Evolutionary conservation across 2,329 filamentous ascomycete genomes (phyloP).

Genomic region (Macrophomina tecta): DNA sequence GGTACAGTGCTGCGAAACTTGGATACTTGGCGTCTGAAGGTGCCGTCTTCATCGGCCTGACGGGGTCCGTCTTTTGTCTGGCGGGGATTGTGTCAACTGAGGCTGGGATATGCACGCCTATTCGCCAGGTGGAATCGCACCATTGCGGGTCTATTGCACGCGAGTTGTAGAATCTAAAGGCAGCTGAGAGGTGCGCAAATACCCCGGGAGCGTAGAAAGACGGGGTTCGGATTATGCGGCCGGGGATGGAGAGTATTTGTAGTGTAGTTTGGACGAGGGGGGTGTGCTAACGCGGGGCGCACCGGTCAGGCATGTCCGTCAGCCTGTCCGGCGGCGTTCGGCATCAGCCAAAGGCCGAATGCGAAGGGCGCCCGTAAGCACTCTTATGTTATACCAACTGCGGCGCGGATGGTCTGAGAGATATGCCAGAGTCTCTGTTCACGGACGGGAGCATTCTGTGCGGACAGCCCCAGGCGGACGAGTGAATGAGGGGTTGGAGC

Average conservation of each 20-base stretch:
- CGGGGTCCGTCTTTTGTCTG: constrained; percentile 20
- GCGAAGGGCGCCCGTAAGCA: neutral
- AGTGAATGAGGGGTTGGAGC: too few relatives aligned
- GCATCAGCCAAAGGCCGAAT: constrained; percentile 5
- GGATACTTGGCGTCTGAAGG: constrained; percentile 63
- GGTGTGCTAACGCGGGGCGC: neutral
- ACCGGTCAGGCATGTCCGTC: neutral
- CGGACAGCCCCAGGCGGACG: neutral
- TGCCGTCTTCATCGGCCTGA: constrained; percentile 54
- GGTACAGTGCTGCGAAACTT: constrained; percentile 63
- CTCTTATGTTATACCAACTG: neutral
- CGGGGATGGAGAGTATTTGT: neutral
- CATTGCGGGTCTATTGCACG: neutral
- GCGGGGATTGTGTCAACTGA: neutral
- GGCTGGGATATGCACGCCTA: neutral
- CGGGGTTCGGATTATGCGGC: neutral
- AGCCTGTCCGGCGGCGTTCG: neutral
- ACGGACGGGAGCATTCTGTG: too few relatives aligned
- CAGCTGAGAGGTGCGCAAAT: too few relatives aligned
- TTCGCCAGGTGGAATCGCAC: neutral
- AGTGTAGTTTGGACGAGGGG: neutral
- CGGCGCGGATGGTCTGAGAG: neutral
- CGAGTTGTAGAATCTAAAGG: neutral
- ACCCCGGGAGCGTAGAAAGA: neutral
- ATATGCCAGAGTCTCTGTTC: neutral